phyloP scores from a whole-genome alignment of 177 flowering plant species.

The Vitis hybrid region DNA sequence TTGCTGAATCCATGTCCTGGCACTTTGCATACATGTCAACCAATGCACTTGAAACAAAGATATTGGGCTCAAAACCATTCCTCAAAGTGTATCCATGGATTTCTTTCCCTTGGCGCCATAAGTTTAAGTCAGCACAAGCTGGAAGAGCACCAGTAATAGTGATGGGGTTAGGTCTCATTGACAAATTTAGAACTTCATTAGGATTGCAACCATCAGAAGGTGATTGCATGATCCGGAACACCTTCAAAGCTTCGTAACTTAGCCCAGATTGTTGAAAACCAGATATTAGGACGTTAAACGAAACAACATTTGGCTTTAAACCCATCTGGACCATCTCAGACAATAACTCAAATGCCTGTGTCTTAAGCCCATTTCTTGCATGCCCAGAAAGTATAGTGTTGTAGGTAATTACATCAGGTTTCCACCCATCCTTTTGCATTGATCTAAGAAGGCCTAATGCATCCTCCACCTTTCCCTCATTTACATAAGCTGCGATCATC shows the following conservation, averaged over 20 bases:
- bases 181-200: not conserved
- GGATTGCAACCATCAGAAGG: slow-evolving; percentile 11
- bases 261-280: slow-evolving; percentile 54
- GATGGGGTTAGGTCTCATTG: slow-evolving; percentile 31
- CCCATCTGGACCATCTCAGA: slow-evolving; percentile 31
- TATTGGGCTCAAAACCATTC: slow-evolving; percentile 29
- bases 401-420: slow-evolving; percentile 46
- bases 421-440: slow-evolving; percentile 32
- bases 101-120: slow-evolving; percentile 35
- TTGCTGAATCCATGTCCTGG: slow-evolving; percentile 37
- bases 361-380: slow-evolving; percentile 39
- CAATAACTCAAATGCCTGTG: slow-evolving; percentile 35
- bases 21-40: slow-evolving; percentile 53
- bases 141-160: slow-evolving; percentile 43
- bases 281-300: slow-evolving; percentile 38
- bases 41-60: slow-evolving; percentile 34
- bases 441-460: slow-evolving; percentile 25
- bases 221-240: slow-evolving; percentile 40
- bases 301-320: slow-evolving; percentile 41
- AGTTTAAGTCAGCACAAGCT: slow-evolving; percentile 42
- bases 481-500: slow-evolving; percentile 40
- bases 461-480: slow-evolving; percentile 31
- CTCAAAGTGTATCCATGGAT: slow-evolving; percentile 43
- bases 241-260: slow-evolving; percentile 36
- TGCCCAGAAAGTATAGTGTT: slow-evolving; percentile 42